Evolutionary conservation across 129 eudicot species (phyloP).

Genomic region (Mikania micrantha): DNA sequence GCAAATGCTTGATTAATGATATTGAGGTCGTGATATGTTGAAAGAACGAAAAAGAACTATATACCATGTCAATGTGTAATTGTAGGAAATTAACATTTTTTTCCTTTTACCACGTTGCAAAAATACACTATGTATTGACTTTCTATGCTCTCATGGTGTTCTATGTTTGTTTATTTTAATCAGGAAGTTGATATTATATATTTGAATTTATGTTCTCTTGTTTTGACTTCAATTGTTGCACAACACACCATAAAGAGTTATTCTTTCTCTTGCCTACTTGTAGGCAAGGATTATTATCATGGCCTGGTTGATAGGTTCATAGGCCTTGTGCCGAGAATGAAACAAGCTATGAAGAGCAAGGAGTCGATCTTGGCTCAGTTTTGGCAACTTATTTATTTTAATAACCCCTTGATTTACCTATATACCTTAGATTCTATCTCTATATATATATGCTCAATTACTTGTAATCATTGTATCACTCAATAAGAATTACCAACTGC

Average conservation of each 20-base stretch:
- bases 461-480: no score
- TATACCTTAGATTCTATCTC: no score
- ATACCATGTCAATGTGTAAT: neutral
- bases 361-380: no score
- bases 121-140: neutral
- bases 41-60: neutral
- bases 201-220: neutral
- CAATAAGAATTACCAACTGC: no score
- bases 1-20: neutral
- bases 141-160: neutral
- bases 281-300: conserved; percentile 17
- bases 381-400: no score
- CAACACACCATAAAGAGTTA: conserved; percentile 4
- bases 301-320: conserved; percentile 11
- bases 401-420: no score
- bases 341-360: no score
- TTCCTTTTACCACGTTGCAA: neutral
- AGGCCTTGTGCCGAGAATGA: no score
- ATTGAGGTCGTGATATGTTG: neutral
- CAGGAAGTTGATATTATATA: neutral
- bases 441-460: no score
- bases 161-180: conserved; percentile 4
- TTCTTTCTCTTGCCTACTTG: conserved; percentile 22
- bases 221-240: neutral
- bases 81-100: conserved; percentile 1